A percentile compares a stretch with the other conserved stretches of the same genome.
phyloP scores from a whole-genome alignment of 768 basidiomycete species.

The Clitopilus passeckerianus region DNA sequence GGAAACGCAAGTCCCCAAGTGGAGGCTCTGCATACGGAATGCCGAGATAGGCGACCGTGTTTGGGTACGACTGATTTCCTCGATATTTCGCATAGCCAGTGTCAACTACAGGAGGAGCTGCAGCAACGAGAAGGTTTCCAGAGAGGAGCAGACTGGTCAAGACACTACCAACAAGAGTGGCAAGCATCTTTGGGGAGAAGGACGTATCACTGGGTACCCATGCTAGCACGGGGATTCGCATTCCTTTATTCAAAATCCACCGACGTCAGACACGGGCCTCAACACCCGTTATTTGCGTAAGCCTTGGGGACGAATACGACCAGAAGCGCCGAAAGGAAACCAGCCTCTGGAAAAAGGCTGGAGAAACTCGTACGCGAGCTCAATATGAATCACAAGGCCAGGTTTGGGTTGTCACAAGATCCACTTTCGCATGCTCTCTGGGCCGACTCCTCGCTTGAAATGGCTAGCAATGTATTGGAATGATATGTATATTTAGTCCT shows the following conservation, averaged over 20 bases:
- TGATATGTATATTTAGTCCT: no score
- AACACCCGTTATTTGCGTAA: no score
- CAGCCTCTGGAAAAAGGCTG: not conserved
- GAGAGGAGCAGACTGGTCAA: slow-evolving; percentile 8
- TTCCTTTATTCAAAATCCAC: no score
- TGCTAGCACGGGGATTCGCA: no score
- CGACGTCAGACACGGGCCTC: no score
- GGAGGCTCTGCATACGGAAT: slow-evolving; percentile 60
- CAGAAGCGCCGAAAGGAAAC: no score
- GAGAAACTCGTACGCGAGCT: not conserved
- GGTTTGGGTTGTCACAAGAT: not conserved
- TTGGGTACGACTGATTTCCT: slow-evolving; percentile 46
- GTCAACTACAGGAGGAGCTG: slow-evolving; percentile 33
- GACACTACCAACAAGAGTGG: not conserved
- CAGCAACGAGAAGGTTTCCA: slow-evolving; percentile 2
- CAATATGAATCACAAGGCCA: not conserved
- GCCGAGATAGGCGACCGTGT: slow-evolving; percentile 54
- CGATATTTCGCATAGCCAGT: slow-evolving; percentile 56
- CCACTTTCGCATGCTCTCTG: not conserved
- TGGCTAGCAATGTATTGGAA: not conserved
- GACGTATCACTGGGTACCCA: not conserved
- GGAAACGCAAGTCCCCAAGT: slow-evolving; percentile 43
- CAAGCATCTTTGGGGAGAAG: not conserved
- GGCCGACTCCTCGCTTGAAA: not conserved
- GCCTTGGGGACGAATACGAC: no score